These are phyloP conservation scores for Venturia oleaginea DNA, from an alignment of 2,329 filamentous ascomycete genomes.

Conservation along the genomic window DNA sequence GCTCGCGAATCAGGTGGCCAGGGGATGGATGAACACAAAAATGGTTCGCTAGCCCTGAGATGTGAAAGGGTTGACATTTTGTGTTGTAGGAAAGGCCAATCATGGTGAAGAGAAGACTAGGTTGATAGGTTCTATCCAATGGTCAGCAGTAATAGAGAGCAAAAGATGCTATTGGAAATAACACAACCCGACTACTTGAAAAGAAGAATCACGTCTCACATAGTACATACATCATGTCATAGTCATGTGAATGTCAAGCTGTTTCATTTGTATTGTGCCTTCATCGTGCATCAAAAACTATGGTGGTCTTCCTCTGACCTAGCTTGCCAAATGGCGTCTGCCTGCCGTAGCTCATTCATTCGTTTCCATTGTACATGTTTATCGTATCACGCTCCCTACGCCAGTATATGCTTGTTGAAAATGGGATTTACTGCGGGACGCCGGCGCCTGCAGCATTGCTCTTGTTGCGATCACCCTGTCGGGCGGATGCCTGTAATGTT, in stretches of 20 bases:
- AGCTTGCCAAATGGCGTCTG: background rate
- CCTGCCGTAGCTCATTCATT: constrained; percentile 2
- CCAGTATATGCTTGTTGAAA: background rate
- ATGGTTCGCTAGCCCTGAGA: too few relatives aligned
- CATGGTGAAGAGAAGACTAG: too few relatives aligned
- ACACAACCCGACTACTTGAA: too few relatives aligned
- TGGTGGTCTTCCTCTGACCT: background rate
- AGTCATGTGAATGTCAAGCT: background rate
- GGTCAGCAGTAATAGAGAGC: too few relatives aligned
- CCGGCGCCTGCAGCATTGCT: constrained; percentile 10
- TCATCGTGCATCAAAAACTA: background rate
- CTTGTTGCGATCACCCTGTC: constrained; percentile 14
- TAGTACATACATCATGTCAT: background rate
- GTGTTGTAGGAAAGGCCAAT: too few relatives aligned
- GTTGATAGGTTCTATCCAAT: too few relatives aligned
- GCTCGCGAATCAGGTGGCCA: background rate
- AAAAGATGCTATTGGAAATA: too few relatives aligned
- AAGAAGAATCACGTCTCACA: too few relatives aligned
- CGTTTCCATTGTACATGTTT: background rate
- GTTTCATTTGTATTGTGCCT: background rate
- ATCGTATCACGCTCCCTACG: background rate
- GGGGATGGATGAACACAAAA: background rate
- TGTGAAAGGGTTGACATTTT: too few relatives aligned
- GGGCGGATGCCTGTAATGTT: background rate
- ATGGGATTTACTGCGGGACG: background rate